Evolutionary conservation across 768 basidiomycete genomes (phyloP).

Genomic region (Lactarius quietus): DNA sequence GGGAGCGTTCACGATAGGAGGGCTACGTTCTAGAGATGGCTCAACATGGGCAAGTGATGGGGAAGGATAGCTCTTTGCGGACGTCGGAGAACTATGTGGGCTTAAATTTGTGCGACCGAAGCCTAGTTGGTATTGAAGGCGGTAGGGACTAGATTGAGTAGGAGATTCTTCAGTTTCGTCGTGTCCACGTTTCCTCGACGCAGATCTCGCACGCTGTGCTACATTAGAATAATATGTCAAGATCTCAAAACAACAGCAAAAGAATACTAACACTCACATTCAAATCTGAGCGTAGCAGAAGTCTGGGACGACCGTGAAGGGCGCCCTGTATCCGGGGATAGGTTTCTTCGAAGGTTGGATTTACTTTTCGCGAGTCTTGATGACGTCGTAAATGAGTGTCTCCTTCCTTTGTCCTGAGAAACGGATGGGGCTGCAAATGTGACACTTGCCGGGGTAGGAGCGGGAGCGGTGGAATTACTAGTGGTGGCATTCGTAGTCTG

Average conservation of each 20-base stretch:
- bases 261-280: slow-evolving; percentile 31
- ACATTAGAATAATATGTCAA: slow-evolving; percentile 27
- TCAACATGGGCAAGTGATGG: slow-evolving; percentile 55
- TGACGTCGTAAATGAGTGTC: slow-evolving; percentile 25
- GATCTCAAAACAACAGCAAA: neutral
- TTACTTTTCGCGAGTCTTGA: slow-evolving; percentile 27
- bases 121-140: slow-evolving; percentile 31
- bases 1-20: slow-evolving; percentile 46
- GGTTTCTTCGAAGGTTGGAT: slow-evolving; percentile 31
- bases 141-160: slow-evolving; percentile 32
- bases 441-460: slow-evolving; percentile 1
- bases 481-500: slow-evolving; percentile 27
- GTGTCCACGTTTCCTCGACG: slow-evolving; percentile 68
- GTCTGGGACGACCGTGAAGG: slow-evolving; percentile 30
- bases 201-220: slow-evolving; percentile 69
- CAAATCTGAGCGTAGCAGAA: slow-evolving; percentile 32
- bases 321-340: slow-evolving; percentile 34
- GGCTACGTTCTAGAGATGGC: slow-evolving; percentile 50
- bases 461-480: slow-evolving; percentile 22
- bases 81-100: slow-evolving; percentile 73
- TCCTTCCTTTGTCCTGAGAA: slow-evolving; percentile 23
- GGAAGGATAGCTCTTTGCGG: slow-evolving; percentile 62
- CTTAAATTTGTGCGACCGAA: slow-evolving; percentile 44
- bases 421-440: slow-evolving; percentile 7
- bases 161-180: slow-evolving; percentile 60